These are phyloP conservation scores for Candida sp. DNA, from an alignment of 1,139 yeast species.

Conservation along the genomic window DNA sequence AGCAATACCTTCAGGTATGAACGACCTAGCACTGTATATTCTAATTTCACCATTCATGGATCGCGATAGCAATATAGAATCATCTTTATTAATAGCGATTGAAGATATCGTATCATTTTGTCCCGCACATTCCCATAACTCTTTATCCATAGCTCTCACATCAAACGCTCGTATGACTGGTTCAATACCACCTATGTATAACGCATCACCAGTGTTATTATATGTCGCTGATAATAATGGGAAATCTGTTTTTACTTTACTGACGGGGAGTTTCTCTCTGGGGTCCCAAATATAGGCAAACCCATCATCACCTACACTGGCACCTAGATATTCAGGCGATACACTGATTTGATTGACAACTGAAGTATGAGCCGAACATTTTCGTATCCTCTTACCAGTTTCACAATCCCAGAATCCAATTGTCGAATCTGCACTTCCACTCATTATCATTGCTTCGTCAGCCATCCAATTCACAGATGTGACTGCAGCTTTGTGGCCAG, in stretches of 20 bases:
- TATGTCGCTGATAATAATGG: constrained; percentile 58
- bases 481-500: constrained; percentile 50
- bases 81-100: constrained; percentile 46
- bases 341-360: constrained; percentile 51
- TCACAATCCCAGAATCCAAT: constrained; percentile 53
- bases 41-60: constrained; percentile 57
- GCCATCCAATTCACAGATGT: constrained; percentile 48
- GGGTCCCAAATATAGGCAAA: constrained; percentile 59
- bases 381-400: constrained; percentile 54
- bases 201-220: constrained; percentile 29
- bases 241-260: constrained; percentile 39
- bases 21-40: constrained; percentile 52
- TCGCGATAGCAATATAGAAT: constrained; percentile 49
- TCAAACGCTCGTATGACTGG: constrained; percentile 61
- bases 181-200: constrained; percentile 68
- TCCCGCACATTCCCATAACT: constrained; percentile 45
- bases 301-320: constrained; percentile 70
- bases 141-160: constrained; percentile 31
- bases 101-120: constrained; percentile 55
- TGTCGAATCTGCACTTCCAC: constrained; percentile 52
- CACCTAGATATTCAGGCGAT: constrained; percentile 21
- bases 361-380: constrained; percentile 48
- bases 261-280: constrained; percentile 44
- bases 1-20: constrained; percentile 31
- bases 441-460: constrained; percentile 30